Evolutionary conservation across 257 asterid genomes (phyloP).

Genomic region (Ligustrum vulgare): DNA sequence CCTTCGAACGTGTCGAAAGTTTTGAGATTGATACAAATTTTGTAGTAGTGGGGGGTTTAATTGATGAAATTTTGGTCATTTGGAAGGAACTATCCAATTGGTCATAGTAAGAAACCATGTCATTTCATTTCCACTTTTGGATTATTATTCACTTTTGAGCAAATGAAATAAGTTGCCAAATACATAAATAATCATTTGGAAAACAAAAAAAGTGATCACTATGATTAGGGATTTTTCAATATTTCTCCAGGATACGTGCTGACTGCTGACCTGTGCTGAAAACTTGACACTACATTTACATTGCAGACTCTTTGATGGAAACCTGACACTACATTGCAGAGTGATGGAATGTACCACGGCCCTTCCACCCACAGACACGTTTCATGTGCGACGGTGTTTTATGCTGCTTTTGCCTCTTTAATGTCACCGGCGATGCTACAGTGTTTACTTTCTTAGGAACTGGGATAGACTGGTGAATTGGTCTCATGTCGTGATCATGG

Average conservation of each 20-base stretch:
- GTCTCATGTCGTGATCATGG: not conserved
- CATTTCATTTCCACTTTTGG: not conserved
- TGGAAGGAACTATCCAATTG: no score
- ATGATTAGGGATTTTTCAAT: not conserved
- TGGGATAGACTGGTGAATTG: constrained; percentile 8
- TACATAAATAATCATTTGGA: not conserved
- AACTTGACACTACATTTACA: not conserved
- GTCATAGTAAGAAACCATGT: no score
- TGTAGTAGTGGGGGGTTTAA: no score
- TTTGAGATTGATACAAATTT: no score
- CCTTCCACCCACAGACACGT: constrained; percentile 59
- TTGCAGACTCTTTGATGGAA: not conserved
- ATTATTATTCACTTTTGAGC: not conserved
- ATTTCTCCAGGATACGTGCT: not conserved
- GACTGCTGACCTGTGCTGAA: no score
- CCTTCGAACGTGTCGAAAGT: no score
- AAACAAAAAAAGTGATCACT: not conserved
- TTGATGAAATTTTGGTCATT: no score
- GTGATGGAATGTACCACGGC: constrained; percentile 49
- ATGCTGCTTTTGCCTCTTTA: constrained; percentile 15
- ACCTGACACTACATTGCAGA: constrained; percentile 37
- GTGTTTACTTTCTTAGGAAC: constrained; percentile 16
- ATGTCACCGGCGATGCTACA: constrained; percentile 22
- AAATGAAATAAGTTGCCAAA: not conserved
- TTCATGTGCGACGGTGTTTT: constrained; percentile 31